phyloP scores from a whole-genome alignment of 352 stramenopile genomes.

The Pilasporangium apinafurcum region DNA sequence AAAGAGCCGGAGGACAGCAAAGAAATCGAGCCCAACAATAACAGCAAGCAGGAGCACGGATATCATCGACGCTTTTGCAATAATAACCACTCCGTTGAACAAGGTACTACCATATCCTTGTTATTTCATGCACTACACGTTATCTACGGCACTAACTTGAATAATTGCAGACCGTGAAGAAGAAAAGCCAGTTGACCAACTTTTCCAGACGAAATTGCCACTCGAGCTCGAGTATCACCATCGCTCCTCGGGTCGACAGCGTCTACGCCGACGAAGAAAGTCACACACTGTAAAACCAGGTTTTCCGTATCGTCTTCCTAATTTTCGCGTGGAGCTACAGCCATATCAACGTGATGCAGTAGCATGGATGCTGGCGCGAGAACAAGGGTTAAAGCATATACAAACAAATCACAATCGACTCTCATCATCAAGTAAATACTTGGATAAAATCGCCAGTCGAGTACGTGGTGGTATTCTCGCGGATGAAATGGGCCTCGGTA shows the following conservation, averaged over 20 bases:
- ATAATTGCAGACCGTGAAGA: too few species aligned
- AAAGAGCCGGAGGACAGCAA: too few species aligned
- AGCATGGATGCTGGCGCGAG: slow-evolving; percentile 83
- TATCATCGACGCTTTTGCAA: neutral
- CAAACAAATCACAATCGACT: slow-evolving; percentile 15
- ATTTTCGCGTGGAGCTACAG: slow-evolving; percentile 54
- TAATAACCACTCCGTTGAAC: slow-evolving; percentile 9
- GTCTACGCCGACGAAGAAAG: slow-evolving; percentile 14
- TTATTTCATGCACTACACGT: too few species aligned
- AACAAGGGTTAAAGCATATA: slow-evolving; percentile 13
- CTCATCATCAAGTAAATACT: slow-evolving; percentile 22
- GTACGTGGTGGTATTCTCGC: slow-evolving; percentile 76
- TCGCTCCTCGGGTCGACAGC: slow-evolving; percentile 43
- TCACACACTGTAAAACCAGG: slow-evolving; percentile 27
- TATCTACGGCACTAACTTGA: too few species aligned
- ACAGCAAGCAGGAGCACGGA: neutral
- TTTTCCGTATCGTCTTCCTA: slow-evolving; percentile 35
- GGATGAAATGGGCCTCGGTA: slow-evolving; percentile 87
- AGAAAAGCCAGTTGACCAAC: neutral
- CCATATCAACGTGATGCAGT: slow-evolving; percentile 85
- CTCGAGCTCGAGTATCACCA: slow-evolving; percentile 53
- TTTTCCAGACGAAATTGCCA: slow-evolving; percentile 56
- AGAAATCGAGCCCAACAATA: neutral
- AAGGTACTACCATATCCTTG: slow-evolving; percentile 10
- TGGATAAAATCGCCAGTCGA: too few species aligned